These are phyloP conservation scores for Ophiocordyceps camponoti-saundersi DNA, from an alignment of 2,329 filamentous ascomycete species.

Conservation along the genomic window DNA sequence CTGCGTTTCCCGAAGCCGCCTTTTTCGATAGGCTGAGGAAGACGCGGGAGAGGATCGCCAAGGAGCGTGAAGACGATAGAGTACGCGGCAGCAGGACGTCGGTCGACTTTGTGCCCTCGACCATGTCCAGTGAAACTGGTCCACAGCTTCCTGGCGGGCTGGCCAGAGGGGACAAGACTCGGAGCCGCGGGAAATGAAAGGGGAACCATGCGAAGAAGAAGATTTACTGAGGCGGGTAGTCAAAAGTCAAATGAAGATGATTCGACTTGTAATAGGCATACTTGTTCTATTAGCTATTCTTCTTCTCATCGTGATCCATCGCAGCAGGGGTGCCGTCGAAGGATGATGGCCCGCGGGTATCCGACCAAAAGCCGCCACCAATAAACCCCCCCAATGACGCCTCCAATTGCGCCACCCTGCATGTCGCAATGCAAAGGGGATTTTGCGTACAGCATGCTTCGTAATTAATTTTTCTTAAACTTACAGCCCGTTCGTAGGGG, in stretches of 20 bases:
- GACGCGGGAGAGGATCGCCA: slow-evolving; percentile 26
- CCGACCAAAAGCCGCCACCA: neutral
- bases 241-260: neutral
- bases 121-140: slow-evolving; percentile 7
- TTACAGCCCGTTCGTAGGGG: no score
- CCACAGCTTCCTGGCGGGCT: slow-evolving; percentile 8
- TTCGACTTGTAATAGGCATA: no score
- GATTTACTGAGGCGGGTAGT: no score
- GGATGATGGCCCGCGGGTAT: neutral
- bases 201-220: neutral
- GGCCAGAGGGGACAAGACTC: slow-evolving; percentile 14
- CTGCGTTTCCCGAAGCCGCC: slow-evolving; percentile 35
- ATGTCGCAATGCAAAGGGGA: neutral
- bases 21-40: slow-evolving; percentile 31
- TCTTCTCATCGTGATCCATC: no score
- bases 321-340: no score
- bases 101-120: slow-evolving; percentile 31
- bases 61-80: slow-evolving; percentile 27
- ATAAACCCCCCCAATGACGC: neutral
- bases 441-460: no score
- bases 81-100: slow-evolving; percentile 20
- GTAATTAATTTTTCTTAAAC: no score
- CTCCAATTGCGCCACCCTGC: neutral
- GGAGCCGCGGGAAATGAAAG: slow-evolving; percentile 15
- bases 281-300: no score